These are phyloP conservation scores for Candida sonorensis DNA, from an alignment of 805 yeast species.

Conservation along the genomic window DNA sequence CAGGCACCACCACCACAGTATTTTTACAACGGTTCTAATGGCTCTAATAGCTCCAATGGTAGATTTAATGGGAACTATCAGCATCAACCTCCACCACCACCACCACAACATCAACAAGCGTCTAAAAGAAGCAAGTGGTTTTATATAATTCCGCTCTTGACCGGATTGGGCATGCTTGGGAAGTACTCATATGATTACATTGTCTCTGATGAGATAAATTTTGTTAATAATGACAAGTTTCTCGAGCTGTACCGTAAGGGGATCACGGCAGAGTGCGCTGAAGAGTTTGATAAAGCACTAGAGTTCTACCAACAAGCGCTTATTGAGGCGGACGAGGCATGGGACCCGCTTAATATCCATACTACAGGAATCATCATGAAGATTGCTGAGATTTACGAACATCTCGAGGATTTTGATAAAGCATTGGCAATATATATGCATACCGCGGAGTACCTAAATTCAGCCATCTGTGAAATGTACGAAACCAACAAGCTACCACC, in stretches of 20 bases:
- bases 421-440: constrained; percentile 21
- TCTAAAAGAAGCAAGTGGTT: not conserved
- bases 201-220: not conserved
- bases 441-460: constrained; percentile 8
- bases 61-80: too few relatives aligned
- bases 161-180: not conserved
- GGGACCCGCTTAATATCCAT: constrained; percentile 60
- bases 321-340: constrained; percentile 44
- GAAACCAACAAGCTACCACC: too few relatives aligned
- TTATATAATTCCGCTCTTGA: not conserved
- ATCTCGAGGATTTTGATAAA: constrained; percentile 17
- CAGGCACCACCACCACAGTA: constrained; percentile 11
- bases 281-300: constrained; percentile 59
- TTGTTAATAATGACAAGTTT: not conserved
- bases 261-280: constrained; percentile 19
- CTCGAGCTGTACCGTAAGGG: not conserved
- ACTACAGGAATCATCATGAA: constrained; percentile 84
- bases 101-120: constrained; percentile 8
- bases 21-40: not conserved
- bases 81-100: too few relatives aligned
- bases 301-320: constrained; percentile 66
- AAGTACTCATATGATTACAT: not conserved
- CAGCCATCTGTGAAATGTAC: too few relatives aligned
- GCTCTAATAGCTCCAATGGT: too few relatives aligned
- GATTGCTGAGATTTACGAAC: constrained; percentile 75